Evolutionary conservation across 768 basidiomycete species (phyloP), one percentile per base, ranked within the genome.

Genomic region (Suillus subluteus): DNA sequence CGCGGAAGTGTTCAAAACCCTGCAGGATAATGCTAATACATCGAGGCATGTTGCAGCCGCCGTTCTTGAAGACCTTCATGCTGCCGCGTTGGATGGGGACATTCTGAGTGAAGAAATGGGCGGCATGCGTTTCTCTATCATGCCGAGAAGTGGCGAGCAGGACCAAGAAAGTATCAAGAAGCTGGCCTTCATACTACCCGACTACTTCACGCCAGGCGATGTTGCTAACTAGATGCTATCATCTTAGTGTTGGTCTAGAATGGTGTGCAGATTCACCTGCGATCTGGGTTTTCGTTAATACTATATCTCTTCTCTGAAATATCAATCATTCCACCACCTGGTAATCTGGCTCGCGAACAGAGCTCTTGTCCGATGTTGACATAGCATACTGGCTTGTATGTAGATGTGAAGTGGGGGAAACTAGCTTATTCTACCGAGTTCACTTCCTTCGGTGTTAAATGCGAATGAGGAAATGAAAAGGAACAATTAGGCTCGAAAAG

Each of bases 1-100:
- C 3, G 90, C 92, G 4, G 94, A 98, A 71, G 95, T 99, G 37
- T 84, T 96, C 83, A 91, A 93, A 77, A 96, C 93, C 1, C 87
- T 99, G 46, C 84, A 88, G 61, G 84, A 86, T 30, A 99, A 99
- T 75, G 95, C 96, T 2, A 86, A 89, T n/a, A 91, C 91, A 13
- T 91, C 94, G 18, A 89, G 94, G 62, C 85, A 87, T 64, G 91
- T 94, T 62, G 88, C 89, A 0, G 89, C 84, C 3, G 81, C 82
- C 8, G 84, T 94, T 66, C 84, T 95, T 38, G 88, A 89, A 37
- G 90, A 91, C 13, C 80, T 95, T 6, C 87, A 94, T 72, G 76
- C 79, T 6, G 85, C 84, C 6, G 86, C 89, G 6, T 71, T 81
- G 16, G 79, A 84, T 44, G 85, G 84, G 4, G 78, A 85, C 4